These are phyloP conservation scores for Lathyrus aphaca DNA, from an alignment of 306 rosid genomes.

Conservation along the genomic window DNA sequence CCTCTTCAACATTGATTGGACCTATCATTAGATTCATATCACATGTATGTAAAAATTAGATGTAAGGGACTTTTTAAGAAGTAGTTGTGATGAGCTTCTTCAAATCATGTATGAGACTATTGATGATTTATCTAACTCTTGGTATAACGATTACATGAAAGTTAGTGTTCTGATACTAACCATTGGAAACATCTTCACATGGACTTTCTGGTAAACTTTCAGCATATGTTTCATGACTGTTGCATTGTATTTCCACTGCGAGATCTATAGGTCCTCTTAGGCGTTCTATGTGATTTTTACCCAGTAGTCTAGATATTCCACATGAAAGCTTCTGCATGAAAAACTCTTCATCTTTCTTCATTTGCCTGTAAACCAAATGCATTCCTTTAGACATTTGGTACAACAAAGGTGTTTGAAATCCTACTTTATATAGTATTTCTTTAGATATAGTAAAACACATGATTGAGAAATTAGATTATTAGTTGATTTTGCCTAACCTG, in stretches of 20 bases:
- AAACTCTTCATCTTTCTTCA: constrained; percentile 64
- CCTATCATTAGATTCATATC: constrained; percentile 37
- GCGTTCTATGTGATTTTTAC: constrained; percentile 45
- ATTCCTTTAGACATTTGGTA: constrained; percentile 9
- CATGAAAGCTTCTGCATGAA: constrained; percentile 62
- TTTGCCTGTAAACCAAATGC: constrained; percentile 54
- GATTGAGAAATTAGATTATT: constrained; percentile 22
- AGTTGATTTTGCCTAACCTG: constrained; percentile 53
- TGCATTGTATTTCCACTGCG: constrained; percentile 37
- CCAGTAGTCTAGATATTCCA: constrained; percentile 61
- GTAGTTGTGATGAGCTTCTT: too few relatives aligned
- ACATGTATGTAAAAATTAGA: neutral
- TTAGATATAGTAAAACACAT: constrained; percentile 22
- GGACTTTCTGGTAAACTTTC: constrained; percentile 66
- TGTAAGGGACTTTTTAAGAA: too few relatives aligned
- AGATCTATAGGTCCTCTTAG: constrained; percentile 53
- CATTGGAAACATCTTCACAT: constrained; percentile 31
- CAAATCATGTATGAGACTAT: too few relatives aligned
- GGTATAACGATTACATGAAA: neutral
- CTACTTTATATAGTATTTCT: neutral
- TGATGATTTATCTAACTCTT: neutral
- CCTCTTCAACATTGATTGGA: constrained; percentile 24
- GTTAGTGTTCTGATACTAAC: constrained; percentile 44
- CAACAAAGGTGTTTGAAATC: constrained; percentile 18
- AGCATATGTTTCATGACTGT: constrained; percentile 48